A percentile compares a stretch with the other conserved stretches of the same genome.
Evolutionary conservation across 1,284 basidiomycete species (phyloP).

Genomic region (Trichosporon ovoides): DNA sequence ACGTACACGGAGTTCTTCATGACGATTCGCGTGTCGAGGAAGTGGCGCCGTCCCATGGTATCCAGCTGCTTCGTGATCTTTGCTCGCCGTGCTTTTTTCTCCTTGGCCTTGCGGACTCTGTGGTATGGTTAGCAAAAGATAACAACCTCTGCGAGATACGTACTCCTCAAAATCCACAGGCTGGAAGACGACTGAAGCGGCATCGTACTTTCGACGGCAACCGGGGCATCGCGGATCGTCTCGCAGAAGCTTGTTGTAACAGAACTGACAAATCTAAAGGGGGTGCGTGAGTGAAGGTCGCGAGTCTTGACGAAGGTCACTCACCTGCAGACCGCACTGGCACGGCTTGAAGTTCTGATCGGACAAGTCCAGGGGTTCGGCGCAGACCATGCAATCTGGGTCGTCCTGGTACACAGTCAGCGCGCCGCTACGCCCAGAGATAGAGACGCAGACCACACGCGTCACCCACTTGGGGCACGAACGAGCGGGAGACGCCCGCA

Average conservation of each 20-base stretch:
- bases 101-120: slow-evolving; percentile 90
- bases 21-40: slow-evolving; percentile 91
- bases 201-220: slow-evolving; percentile 88
- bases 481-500: not conserved
- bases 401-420: slow-evolving; percentile 64
- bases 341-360: slow-evolving; percentile 99
- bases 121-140: slow-evolving; percentile 15
- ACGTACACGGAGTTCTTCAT: slow-evolving; percentile 97
- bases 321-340: slow-evolving; percentile 94
- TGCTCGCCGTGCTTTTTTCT: slow-evolving; percentile 92
- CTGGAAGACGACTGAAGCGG: slow-evolving; percentile 91
- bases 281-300: slow-evolving; percentile 15
- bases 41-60: slow-evolving; percentile 73
- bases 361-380: slow-evolving; percentile 98
- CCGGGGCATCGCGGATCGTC: slow-evolving; percentile 96
- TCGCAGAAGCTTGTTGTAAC: slow-evolving; percentile 98
- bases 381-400: slow-evolving; percentile 94
- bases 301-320: slow-evolving; percentile 21
- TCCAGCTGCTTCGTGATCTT: slow-evolving; percentile 96
- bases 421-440: not conserved
- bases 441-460: not conserved
- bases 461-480: not conserved
- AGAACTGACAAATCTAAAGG: slow-evolving; percentile 91
- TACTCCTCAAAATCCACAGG: slow-evolving; percentile 94
- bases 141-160: slow-evolving; percentile 42